Base-by-base conservation (phyloP, 306 rosid species). In the Carpinus viminea region DNA sequence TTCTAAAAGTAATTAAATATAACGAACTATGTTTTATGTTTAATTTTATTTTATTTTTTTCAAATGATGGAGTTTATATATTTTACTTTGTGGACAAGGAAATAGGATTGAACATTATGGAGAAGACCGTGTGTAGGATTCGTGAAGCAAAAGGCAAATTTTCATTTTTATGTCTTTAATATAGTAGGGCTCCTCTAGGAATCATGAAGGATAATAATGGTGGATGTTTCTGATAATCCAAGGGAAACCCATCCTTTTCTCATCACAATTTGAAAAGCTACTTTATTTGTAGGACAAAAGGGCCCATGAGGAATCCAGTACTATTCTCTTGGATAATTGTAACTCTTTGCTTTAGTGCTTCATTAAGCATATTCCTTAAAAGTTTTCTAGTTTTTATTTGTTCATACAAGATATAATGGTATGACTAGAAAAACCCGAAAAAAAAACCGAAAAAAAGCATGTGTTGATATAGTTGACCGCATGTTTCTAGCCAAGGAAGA, bases 141-240 rank as follows among this genome's bases (percentile, higher is more conserved):
- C 83, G 76, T 87, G 79, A 82, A 82, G 79, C 66, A 82, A 84
- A 82, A 72, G 86, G 70, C 83, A 82, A 41, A 62, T 74, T 77
- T 72, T 16, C 73, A 73, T 70, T 70, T 9, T 55, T 46, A 60
- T 66, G 60, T 12, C 75, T 80, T 13, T 57, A 24, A 24, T 24
- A 24, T 24, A 52, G 36, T 64, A 70, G 76, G 78, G 81, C 72
- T 78, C 45, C 52, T 70, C 74, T 3, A 41, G 66, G 72, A 78
- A 81, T 82, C 41, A 84, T 81, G 81, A 83, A 81, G 61, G 80
- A 62, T 28, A 76, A 87, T 80, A 50, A 77, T 56, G 78, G 20
- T 53, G 59, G 78, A 8, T 69, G 72, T 82, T 85, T 72, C 77
- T 78, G 81, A 53, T 78, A 72, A 57, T 83, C 20, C 16, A 85